These are phyloP conservation scores for Sphaerobolus stellatus DNA, from an alignment of 1,284 basidiomycete species.

Conservation along the genomic window DNA sequence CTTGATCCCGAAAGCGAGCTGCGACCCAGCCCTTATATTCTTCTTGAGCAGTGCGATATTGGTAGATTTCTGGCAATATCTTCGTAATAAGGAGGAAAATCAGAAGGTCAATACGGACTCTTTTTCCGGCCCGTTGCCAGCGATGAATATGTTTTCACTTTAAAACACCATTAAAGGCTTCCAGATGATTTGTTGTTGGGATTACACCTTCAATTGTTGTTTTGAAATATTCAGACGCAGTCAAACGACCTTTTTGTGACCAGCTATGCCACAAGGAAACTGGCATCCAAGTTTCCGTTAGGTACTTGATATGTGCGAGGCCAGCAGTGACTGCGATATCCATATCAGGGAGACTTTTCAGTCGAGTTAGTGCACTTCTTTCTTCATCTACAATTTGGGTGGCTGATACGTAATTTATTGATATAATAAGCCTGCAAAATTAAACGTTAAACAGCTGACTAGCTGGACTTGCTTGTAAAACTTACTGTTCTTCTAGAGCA, in stretches of 20 bases:
- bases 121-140: conserved; percentile 27
- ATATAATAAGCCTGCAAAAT: neutral
- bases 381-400: conserved; percentile 7
- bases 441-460: neutral
- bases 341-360: conserved; percentile 14
- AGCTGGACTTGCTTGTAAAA: neutral
- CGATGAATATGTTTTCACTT: conserved; percentile 31
- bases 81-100: conserved; percentile 24
- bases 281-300: conserved; percentile 20
- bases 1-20: neutral
- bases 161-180: conserved; percentile 39
- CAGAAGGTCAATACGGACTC: conserved; percentile 32
- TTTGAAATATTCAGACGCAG: conserved; percentile 24
- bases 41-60: conserved; percentile 3
- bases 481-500: neutral
- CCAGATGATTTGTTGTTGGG: conserved; percentile 41
- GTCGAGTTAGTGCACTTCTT: neutral
- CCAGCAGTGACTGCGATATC: conserved; percentile 15
- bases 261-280: conserved; percentile 28
- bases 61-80: conserved; percentile 27
- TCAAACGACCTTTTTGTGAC: conserved; percentile 26
- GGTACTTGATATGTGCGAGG: conserved; percentile 18
- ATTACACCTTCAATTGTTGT: conserved; percentile 30
- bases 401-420: conserved; percentile 1
- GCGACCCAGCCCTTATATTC: neutral